Evolutionary conservation across 257 asterid species (phyloP).

Genomic region (Fraxinus quadrangulata): DNA sequence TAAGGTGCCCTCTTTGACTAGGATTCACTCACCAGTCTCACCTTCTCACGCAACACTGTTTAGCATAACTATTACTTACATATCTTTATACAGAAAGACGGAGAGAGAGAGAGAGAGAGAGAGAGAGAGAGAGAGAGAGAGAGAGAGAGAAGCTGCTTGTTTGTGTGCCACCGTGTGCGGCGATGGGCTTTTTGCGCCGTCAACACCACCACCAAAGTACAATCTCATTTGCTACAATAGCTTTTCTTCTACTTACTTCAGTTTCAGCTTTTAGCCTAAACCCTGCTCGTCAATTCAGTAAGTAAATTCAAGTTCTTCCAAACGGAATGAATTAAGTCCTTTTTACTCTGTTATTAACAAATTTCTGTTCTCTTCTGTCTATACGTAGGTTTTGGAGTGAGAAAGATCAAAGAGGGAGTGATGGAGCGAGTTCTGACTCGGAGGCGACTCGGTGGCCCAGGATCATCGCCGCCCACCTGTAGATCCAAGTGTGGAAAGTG

Average conservation of each 20-base stretch:
- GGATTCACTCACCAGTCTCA: slow-evolving; percentile 41
- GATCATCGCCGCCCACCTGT: slow-evolving; percentile 85
- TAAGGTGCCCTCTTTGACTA: slow-evolving; percentile 48
- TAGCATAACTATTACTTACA: not conserved
- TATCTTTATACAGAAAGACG: slow-evolving; percentile 15
- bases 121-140: not conserved
- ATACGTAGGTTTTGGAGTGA: slow-evolving; percentile 31
- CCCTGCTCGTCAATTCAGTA: slow-evolving; percentile 48
- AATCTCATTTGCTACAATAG: slow-evolving; percentile 44
- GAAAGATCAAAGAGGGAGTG: slow-evolving; percentile 27
- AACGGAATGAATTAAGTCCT: not conserved
- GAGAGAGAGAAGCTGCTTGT: not conserved
- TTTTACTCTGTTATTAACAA: not conserved
- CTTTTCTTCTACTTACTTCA: slow-evolving; percentile 52
- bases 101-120: not conserved
- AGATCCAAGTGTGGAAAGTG: slow-evolving; percentile 83
- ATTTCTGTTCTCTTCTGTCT: not conserved
- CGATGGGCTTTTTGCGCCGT: slow-evolving; percentile 45
- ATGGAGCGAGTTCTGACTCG: slow-evolving; percentile 34
- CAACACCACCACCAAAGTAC: slow-evolving; percentile 33
- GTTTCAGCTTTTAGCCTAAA: slow-evolving; percentile 34
- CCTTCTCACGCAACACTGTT: slow-evolving; percentile 35
- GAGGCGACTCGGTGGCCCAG: slow-evolving; percentile 61
- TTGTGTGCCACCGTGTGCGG: slow-evolving; percentile 10
- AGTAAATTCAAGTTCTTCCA: slow-evolving; percentile 21